phyloP scores from a whole-genome alignment of 441 rosid genomes.

The Pelargonium fulgidum region DNA sequence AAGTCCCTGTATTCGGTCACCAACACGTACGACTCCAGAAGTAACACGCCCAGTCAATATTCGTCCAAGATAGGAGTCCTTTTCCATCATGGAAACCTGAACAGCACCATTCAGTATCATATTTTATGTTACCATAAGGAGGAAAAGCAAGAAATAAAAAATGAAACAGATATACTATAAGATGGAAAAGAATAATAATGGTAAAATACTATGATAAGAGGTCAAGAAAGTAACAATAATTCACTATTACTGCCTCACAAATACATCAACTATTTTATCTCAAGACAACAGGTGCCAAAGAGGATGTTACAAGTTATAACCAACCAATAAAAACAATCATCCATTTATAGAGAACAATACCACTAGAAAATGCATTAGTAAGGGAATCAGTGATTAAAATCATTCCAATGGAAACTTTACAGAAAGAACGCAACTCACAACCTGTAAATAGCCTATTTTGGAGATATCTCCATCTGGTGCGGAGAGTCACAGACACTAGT shows the following conservation, averaged over 20 bases:
- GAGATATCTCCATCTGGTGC: too few relatives aligned
- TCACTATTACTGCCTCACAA: not conserved
- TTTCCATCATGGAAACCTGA: slow-evolving; percentile 98
- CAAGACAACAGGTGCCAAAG: too few relatives aligned
- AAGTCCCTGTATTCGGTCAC: slow-evolving; percentile 75
- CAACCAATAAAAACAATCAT: too few relatives aligned
- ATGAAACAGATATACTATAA: slow-evolving; percentile 7
- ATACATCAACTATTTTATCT: not conserved
- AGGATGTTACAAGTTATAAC: too few relatives aligned
- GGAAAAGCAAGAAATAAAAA: slow-evolving; percentile 5
- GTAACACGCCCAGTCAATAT: slow-evolving; percentile 83
- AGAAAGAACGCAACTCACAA: too few relatives aligned
- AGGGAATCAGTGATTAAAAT: too few relatives aligned
- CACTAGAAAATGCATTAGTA: too few relatives aligned
- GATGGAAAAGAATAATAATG: not conserved
- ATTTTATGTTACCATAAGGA: slow-evolving; percentile 2
- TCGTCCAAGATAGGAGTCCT: slow-evolving; percentile 79
- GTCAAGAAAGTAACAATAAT: not conserved
- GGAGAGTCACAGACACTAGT: too few relatives aligned
- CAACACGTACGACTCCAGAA: slow-evolving; percentile 67
- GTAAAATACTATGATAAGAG: not conserved
- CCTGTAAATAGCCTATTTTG: too few relatives aligned
- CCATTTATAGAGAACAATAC: too few relatives aligned
- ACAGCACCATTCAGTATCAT: slow-evolving; percentile 18
- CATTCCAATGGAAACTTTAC: too few relatives aligned